Conservation (phyloP, 2,329 filamentous ascomycete species). For the Myriangium duriaei region DNA sequence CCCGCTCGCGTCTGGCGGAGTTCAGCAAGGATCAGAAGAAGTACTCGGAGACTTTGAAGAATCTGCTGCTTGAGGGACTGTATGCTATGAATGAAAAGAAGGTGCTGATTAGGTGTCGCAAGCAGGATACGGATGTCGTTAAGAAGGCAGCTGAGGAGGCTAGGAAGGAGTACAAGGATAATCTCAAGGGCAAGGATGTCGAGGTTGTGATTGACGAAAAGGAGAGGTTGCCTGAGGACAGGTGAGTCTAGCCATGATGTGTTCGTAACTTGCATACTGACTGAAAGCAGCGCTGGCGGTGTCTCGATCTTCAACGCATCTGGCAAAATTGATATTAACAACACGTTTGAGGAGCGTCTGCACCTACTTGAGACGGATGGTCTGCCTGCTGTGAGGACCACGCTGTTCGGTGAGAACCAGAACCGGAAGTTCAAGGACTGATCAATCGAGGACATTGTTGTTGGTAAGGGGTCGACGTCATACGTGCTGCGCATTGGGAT, state of each 20-base stretch:
- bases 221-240: constrained; percentile 65
- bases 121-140: constrained; percentile 63
- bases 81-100: constrained; percentile 78
- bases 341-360: constrained; percentile 89
- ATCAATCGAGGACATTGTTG: constrained; percentile 11
- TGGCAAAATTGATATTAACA: constrained; percentile 97
- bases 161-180: constrained; percentile 71
- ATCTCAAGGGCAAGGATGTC: constrained; percentile 52
- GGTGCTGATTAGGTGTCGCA: constrained; percentile 60
- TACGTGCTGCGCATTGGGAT: too few species aligned
- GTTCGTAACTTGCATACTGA: constrained; percentile 12
- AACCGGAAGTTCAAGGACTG: constrained; percentile 96
- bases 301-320: constrained; percentile 65
- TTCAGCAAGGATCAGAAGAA: constrained; percentile 56
- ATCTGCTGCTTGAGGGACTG: constrained; percentile 75
- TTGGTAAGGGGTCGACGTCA: too few species aligned
- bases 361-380: constrained; percentile 72
- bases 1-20: constrained; percentile 57
- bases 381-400: constrained; percentile 70
- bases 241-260: constrained; percentile 45
- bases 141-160: constrained; percentile 70
- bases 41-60: constrained; percentile 66
- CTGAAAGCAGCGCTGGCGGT: constrained; percentile 59
- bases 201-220: constrained; percentile 63
- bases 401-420: constrained; percentile 84